phyloP scores from a whole-genome alignment of 106 monocot genomes.

The Allium sativum region DNA sequence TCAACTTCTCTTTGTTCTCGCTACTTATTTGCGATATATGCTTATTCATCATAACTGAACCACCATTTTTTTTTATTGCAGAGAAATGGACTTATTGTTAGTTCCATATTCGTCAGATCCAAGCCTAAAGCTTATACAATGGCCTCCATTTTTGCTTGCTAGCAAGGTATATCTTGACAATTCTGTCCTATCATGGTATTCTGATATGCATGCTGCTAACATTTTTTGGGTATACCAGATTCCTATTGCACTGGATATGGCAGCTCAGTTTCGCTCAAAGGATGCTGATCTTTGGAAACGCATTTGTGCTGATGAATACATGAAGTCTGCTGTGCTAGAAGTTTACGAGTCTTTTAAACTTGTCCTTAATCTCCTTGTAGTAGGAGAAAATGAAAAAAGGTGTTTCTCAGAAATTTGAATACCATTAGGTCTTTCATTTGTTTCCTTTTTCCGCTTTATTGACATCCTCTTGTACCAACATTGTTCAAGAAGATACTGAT shows the following conservation, averaged over 20 bases:
- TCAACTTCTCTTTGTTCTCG: not conserved
- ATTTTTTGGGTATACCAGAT: slow-evolving; percentile 40
- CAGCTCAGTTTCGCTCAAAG: slow-evolving; percentile 73
- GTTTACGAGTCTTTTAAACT: slow-evolving; percentile 96
- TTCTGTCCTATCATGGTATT: not conserved
- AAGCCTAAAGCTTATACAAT: slow-evolving; percentile 84
- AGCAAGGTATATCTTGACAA: slow-evolving; percentile 62
- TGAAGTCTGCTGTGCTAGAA: slow-evolving; percentile 99
- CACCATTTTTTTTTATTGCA: slow-evolving; percentile 22
- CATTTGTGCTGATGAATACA: slow-evolving; percentile 96
- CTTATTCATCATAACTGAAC: slow-evolving; percentile 1
- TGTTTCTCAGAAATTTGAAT: slow-evolving; percentile 5
- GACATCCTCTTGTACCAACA: too few relatives aligned
- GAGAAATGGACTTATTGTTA: slow-evolving; percentile 93
- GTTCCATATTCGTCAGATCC: slow-evolving; percentile 97
- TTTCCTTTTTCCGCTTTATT: not conserved
- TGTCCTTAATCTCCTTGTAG: slow-evolving; percentile 74
- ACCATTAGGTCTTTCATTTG: not conserved
- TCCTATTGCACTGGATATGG: slow-evolving; percentile 98
- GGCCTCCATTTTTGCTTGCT: slow-evolving; percentile 97
- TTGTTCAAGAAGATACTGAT: not conserved
- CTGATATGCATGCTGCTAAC: not conserved
- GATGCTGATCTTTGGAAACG: slow-evolving; percentile 98
- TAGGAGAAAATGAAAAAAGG: slow-evolving; percentile 98
- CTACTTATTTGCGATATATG: slow-evolving; percentile 5